Base-by-base conservation (phyloP, 2,329 filamentous ascomycete species). In the Proliferodiscus dingleyae region DNA sequence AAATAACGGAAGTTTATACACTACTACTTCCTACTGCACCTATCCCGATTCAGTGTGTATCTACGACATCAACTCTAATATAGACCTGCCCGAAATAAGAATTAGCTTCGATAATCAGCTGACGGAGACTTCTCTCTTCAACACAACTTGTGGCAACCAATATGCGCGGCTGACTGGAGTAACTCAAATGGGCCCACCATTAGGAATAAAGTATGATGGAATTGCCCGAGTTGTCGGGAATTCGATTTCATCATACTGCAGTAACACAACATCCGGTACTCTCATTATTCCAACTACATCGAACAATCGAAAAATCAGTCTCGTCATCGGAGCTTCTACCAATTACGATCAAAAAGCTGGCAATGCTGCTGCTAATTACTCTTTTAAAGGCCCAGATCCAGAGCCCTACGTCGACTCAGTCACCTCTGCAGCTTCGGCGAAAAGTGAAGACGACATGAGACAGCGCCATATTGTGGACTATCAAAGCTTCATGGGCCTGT, bases 311-410 rank as follows among this genome's bases (percentile, higher is more conserved):
- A 57, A 52, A 8, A 33, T 69, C 8, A 63, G 64, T 22, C 6
- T 78, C 5, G 61, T 77, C 0, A 55, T 77, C 13, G 67, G 68
- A 4, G 69, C 66, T 1, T 64, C 61, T 5, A 76, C 74, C 1
- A 66, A 78, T 46, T 80, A 74, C 43, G 72, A 78, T 38, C 62
- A 71, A 43, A 70, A 63, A 3, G 70, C 71, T 26, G 75, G 77
- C 1, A 74, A 68, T 37, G 60, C 64, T 0, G 64, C 62, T 13
- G 56, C 55, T 46, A 55, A 61, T 9, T 78, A 68, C 55, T 72
- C 71, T 0, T 80, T 77, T 59, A 66, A 63, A 28, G 74, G 75
- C 2, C 57, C 57, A 1, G 70, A 77, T 46, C 75, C 75, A 1
- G 63, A 54, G 0, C 36, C 59, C 0, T 46, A 59, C 2, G 67